Percentiles rank a stretch among this genome's conserved stretches.
These are phyloP conservation scores for Diplodia scrobiculata DNA, from an alignment of 2,329 filamentous ascomycete species.

Conservation along the genomic window DNA sequence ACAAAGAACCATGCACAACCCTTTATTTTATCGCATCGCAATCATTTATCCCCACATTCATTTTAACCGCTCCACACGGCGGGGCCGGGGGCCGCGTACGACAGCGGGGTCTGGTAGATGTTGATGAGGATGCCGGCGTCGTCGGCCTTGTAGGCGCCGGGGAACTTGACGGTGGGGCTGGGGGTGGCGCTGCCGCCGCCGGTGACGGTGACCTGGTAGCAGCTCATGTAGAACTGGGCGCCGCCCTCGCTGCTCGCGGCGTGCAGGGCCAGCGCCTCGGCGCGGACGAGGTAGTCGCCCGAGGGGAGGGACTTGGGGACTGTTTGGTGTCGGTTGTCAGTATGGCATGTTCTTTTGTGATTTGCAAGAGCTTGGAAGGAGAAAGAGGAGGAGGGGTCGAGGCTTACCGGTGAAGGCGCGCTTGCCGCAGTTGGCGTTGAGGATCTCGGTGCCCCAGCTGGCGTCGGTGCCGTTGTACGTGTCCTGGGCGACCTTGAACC, in stretches of 20 bases:
- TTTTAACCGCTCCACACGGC: slow-evolving; percentile 40
- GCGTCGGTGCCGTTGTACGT: slow-evolving; percentile 41
- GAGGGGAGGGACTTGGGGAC: slow-evolving; percentile 47
- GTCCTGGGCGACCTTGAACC: slow-evolving; percentile 53
- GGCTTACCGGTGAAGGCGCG: slow-evolving; percentile 43
- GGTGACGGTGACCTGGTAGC: slow-evolving; percentile 46
- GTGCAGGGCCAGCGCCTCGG: slow-evolving; percentile 52
- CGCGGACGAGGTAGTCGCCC: slow-evolving; percentile 49
- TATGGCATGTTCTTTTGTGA: not conserved
- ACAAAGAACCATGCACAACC: not conserved
- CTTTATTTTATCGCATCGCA: not conserved
- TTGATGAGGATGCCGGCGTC: slow-evolving; percentile 49
- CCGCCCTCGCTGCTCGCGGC: slow-evolving; percentile 43
- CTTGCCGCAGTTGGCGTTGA: slow-evolving; percentile 49
- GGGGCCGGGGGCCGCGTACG: slow-evolving; percentile 51
- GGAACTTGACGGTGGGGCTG: slow-evolving; percentile 50
- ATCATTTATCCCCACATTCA: not conserved
- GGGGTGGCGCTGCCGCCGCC: slow-evolving; percentile 42
- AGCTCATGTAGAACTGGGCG: slow-evolving; percentile 52
- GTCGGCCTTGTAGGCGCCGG: slow-evolving; percentile 46
- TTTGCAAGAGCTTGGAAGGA: not conserved
- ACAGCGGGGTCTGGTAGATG: slow-evolving; percentile 44
- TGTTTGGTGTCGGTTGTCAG: slow-evolving; percentile 31
- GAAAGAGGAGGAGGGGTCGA: not conserved
- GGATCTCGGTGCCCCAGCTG: slow-evolving; percentile 47